Percentiles rank a stretch among this genome's conserved stretches.
These are phyloP conservation scores for Austropuccinia psidii DNA, from an alignment of 1,284 basidiomycete genomes.

Conservation along the genomic window DNA sequence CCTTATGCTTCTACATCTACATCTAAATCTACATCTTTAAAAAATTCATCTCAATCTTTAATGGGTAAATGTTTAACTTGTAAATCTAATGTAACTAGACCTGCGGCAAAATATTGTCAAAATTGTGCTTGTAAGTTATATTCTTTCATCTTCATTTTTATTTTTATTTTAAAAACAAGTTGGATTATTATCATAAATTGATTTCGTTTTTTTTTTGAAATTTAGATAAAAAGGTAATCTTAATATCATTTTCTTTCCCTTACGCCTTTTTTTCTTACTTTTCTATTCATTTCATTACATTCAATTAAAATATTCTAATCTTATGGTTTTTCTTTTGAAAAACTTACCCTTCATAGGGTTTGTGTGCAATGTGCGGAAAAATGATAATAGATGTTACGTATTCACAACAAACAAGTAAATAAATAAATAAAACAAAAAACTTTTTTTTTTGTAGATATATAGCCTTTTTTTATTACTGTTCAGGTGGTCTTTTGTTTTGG, in stretches of 20 bases:
- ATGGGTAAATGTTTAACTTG: conserved; percentile 37
- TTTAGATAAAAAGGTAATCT: neutral
- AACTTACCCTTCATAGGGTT: too few species aligned
- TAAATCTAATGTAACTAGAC: conserved; percentile 26
- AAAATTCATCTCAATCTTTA: neutral
- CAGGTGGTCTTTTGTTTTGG: neutral
- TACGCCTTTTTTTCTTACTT: neutral
- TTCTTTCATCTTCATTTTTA: neutral
- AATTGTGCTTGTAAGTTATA: conserved; percentile 24
- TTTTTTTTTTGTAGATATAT: neutral
- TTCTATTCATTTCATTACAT: neutral
- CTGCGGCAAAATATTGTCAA: conserved; percentile 34
- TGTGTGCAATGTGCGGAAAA: conserved; percentile 36
- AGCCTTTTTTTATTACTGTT: neutral
- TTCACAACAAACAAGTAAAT: conserved; percentile 33
- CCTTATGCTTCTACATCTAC: conserved; percentile 24
- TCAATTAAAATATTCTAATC: neutral
- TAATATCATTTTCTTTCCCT: neutral
- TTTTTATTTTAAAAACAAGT: neutral
- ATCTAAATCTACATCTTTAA: neutral
- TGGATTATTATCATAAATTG: neutral
- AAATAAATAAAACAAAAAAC: conserved; percentile 4
- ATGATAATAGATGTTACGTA: conserved; percentile 32
- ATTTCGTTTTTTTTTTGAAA: neutral
- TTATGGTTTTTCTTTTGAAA: too few species aligned